These are phyloP conservation scores for Leccinellum luteum DNA, from an alignment of 768 basidiomycete species.

Conservation along the genomic window DNA sequence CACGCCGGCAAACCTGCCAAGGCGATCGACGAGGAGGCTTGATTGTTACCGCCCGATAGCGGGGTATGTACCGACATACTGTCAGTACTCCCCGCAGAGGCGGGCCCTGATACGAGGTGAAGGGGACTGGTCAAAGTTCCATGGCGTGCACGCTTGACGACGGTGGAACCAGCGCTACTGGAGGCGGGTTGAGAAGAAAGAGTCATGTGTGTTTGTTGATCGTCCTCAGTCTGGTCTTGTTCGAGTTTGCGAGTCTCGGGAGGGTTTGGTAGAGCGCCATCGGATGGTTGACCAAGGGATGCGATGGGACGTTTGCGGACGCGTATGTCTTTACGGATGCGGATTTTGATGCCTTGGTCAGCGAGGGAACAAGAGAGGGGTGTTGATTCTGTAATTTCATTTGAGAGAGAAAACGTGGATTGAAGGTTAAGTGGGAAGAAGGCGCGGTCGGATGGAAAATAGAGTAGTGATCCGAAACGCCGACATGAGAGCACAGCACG, in stretches of 20 bases:
- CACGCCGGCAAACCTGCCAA: slow-evolving; percentile 33
- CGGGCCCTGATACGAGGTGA: slow-evolving; percentile 17
- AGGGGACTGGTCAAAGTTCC: slow-evolving; percentile 24
- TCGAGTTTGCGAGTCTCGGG: slow-evolving; percentile 25
- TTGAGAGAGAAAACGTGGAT: not conserved
- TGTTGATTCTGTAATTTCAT: slow-evolving; percentile 64
- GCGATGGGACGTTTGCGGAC: slow-evolving; percentile 68
- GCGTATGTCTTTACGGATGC: slow-evolving; percentile 88
- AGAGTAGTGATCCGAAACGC: slow-evolving; percentile 19
- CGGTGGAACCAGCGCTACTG: not conserved
- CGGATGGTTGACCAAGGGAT: slow-evolving; percentile 25
- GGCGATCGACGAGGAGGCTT: slow-evolving; percentile 18
- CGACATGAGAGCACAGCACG: slow-evolving; percentile 13
- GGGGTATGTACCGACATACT: slow-evolving; percentile 21
- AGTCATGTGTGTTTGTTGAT: slow-evolving; percentile 7
- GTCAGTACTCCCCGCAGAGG: slow-evolving; percentile 15
- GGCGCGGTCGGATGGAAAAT: slow-evolving; percentile 9
- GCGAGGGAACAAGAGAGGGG: slow-evolving; percentile 85
- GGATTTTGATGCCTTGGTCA: slow-evolving; percentile 95
- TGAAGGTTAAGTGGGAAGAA: slow-evolving; percentile 4
- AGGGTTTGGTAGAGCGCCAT: slow-evolving; percentile 8
- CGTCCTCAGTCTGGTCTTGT: slow-evolving; percentile 27
- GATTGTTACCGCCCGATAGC: slow-evolving; percentile 10
- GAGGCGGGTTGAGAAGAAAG: slow-evolving; percentile 13
- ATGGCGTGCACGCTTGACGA: slow-evolving; percentile 29